Percentiles rank a stretch among this genome's conserved stretches.
Conservation (phyloP, 345 rosid genomes). For the Populus alba region DNA sequence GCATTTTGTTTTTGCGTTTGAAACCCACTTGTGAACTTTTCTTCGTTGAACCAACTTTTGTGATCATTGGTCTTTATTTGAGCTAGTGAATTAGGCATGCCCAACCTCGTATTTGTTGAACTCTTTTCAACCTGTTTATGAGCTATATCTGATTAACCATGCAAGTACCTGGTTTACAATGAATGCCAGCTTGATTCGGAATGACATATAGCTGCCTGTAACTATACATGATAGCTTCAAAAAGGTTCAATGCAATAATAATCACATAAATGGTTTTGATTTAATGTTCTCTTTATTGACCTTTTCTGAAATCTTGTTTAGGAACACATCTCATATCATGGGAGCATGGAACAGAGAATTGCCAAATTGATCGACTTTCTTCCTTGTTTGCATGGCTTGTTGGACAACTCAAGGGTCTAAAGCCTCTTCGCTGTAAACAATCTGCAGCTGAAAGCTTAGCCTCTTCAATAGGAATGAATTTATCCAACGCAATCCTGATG, state of each 20-base stretch:
- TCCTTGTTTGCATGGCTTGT: constrained; percentile 71
- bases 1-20: background rate
- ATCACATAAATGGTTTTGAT: background rate
- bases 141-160: background rate
- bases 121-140: background rate
- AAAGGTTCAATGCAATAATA: background rate
- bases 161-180: background rate
- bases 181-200: background rate
- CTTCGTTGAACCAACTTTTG: background rate
- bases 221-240: background rate
- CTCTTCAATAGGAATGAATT: constrained; percentile 25
- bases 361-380: constrained; percentile 43
- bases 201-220: background rate
- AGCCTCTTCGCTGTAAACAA: constrained; percentile 31
- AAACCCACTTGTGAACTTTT: background rate
- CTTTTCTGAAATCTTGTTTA: constrained; percentile 16
- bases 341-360: constrained; percentile 32
- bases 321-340: constrained; percentile 23
- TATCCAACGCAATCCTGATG: constrained; percentile 35
- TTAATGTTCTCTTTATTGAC: background rate
- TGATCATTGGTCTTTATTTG: background rate
- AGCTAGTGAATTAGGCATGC: background rate
- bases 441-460: constrained; percentile 29
- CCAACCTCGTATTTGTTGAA: background rate
- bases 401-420: constrained; percentile 44